Evolutionary conservation across 352 stramenopile genomes (phyloP), one percentile per base, ranked within the genome.

Genomic region (Phytopythium montanum): DNA sequence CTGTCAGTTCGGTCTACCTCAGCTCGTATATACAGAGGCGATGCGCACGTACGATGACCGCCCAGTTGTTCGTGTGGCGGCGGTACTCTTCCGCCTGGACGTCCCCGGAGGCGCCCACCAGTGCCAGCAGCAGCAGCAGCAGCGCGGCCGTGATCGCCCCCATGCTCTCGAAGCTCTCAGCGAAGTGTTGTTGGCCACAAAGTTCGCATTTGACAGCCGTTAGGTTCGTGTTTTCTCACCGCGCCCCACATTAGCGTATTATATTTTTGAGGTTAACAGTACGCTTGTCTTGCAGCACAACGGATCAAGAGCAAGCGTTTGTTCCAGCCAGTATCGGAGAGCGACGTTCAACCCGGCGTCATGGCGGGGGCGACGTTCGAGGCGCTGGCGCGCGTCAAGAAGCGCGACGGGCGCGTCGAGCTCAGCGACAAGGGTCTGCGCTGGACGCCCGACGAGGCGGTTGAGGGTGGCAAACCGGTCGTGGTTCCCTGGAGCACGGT

Each of bases 1-100:
- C 3, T 52, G 26, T 54, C 34, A 54, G 21, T 3, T 4, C 23
- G 39, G 29, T 33, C 34, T 34, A 25, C 29, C 44, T 16, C 28
- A 29, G 31, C 21, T 28, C 26, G 45, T 3, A 8, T 6, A 5
- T 3, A 33, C 16, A 12, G 18, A 60, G 26, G 36, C 19, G 25
- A 25, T n/a, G 33, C 33, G 33, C 41, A n/a, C 57, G 14, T 65
- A 94, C 86, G 54, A 95, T 81, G 26, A 95, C 84, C 13, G 86
- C 86, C 86, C 86, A 95, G 64, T 95, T 95, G 60, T 93, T 95
- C 1, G 80, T 94, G 60, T 95, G 86, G 6, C 86, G 83, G 45
- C 74, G 71, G 60, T 92, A 88, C 44, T 72, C 68, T 10, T 74
- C 62, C 23, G 49, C 65, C 23, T 23, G 55, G 36, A 56, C 63